These are phyloP conservation scores for Pseudocercospora fijiensis DNA, from an alignment of 2,329 filamentous ascomycete genomes.

Conservation along the genomic window DNA sequence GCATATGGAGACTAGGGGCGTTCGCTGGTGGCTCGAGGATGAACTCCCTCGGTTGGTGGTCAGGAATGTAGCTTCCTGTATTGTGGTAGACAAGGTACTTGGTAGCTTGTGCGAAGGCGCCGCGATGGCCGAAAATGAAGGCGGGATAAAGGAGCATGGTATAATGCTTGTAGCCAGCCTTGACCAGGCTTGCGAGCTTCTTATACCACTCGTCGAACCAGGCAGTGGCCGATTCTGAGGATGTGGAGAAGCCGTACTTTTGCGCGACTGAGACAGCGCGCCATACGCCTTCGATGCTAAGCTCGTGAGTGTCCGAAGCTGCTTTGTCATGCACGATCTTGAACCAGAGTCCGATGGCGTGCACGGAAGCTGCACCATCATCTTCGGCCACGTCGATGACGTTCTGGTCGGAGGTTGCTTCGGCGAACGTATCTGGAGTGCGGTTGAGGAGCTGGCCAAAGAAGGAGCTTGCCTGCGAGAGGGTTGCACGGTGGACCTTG, in stretches of 20 bases:
- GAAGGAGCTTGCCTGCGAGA: constrained; percentile 3
- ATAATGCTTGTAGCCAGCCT: constrained; percentile 15
- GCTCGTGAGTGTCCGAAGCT: background rate
- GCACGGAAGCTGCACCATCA: background rate
- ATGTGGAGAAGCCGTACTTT: constrained; percentile 21
- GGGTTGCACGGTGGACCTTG: constrained; percentile 16
- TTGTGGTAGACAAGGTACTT: constrained; percentile 38
- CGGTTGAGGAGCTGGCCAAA: constrained; percentile 19
- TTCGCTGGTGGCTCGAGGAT: background rate
- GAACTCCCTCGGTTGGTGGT: constrained; percentile 26
- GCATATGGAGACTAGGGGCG: constrained; percentile 8
- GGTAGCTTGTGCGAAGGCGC: constrained; percentile 33
- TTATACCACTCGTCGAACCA: constrained; percentile 24
- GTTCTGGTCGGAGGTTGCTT: background rate
- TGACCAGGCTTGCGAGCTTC: background rate
- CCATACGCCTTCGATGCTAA: constrained; percentile 22
- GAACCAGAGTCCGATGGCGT: constrained; percentile 18
- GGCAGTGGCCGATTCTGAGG: background rate
- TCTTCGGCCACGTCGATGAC: constrained; percentile 20
- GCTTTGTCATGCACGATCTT: constrained; percentile 20
- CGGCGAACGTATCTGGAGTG: constrained; percentile 4
- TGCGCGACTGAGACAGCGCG: constrained; percentile 18
- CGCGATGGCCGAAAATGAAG: constrained; percentile 34
- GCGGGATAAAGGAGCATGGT: constrained; percentile 32
- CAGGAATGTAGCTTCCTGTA: constrained; percentile 31